Base-by-base conservation (phyloP, 371 early-diverging fungal genomes). In the Choanephora cucurbitarum region DNA sequence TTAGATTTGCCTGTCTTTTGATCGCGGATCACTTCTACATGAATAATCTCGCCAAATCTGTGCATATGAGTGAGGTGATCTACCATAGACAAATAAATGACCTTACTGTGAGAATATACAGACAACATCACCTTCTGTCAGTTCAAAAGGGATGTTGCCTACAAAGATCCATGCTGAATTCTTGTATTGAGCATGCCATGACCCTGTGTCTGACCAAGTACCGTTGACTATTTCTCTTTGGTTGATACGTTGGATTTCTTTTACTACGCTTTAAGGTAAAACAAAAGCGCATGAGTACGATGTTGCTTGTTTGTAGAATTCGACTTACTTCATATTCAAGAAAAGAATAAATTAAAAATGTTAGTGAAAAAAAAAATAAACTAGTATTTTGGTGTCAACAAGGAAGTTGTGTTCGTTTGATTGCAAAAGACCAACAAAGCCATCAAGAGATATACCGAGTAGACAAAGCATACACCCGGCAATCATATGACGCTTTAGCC, bases 61-160 rank as follows among this genome's bases (percentile, higher is more conserved):
- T 6, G 32, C 23, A 19, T 19, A 5, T 17, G 6, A 19, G 9
- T 18, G n/a, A n/a, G n/a, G n/a, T n/a, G n/a, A n/a, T n/a, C n/a
- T n/a, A n/a, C n/a, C n/a, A n/a, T n/a, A n/a, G n/a, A n/a, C n/a
- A n/a, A n/a, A n/a, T n/a, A n/a, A n/a, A n/a, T n/a, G n/a, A n/a
- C 37, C 77, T 72, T 83, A 93, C 89, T 97, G 96, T 19, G 96
- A 95, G 54, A 96, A 91, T 31, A 96, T 87, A 56, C 88, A 87
- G 28, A 95, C 84, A 53, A 95, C 60, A 66, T 97, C 97, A 42
- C 96, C 96, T 69, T 97, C 98, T 19, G 91, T 92, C 43, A 95
- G 69, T n/a, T 93, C 87, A 67, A 66, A 93, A 0, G 88, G 83
- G 0, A 97, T 61, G 6, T 91, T 90, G 46, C 96, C 96, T n/a